Evolutionary conservation across 495 filamentous ascomycete species (phyloP).

Genomic region (Xylaria longipes): DNA sequence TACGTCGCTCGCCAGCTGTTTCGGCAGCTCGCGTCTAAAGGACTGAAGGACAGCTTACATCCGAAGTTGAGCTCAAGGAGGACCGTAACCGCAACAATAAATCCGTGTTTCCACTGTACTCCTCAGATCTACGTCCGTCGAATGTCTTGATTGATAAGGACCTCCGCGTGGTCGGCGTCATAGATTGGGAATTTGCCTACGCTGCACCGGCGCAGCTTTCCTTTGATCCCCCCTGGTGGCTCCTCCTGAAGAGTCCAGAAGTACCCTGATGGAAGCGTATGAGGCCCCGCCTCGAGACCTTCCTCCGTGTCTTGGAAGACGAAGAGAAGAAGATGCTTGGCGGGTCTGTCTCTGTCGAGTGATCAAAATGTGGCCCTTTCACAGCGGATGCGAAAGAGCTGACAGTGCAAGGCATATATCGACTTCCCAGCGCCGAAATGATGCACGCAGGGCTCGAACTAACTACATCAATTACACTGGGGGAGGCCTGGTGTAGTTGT

Average conservation of each 20-base stretch:
- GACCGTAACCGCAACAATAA: background rate
- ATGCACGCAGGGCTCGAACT: background rate
- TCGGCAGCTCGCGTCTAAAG: too few relatives aligned
- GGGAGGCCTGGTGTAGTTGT: background rate
- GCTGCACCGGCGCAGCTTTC: conserved; percentile 49
- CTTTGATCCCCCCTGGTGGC: conserved; percentile 52
- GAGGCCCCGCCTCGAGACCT: conserved; percentile 33
- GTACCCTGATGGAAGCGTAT: conserved; percentile 35
- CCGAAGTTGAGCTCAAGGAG: too few relatives aligned
- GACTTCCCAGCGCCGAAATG: background rate
- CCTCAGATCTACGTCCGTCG: too few relatives aligned
- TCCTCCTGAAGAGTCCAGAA: conserved; percentile 46
- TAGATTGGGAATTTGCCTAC: conserved; percentile 56
- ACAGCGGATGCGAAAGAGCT: conserved; percentile 40
- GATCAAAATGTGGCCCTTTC: conserved; percentile 12
- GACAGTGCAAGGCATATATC: conserved; percentile 32
- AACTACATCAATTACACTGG: background rate
- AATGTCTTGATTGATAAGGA: too few relatives aligned
- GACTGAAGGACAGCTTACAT: too few relatives aligned
- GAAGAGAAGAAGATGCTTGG: conserved; percentile 29
- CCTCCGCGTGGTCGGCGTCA: conserved; percentile 29
- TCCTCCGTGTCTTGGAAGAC: conserved; percentile 39
- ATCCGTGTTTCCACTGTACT: conserved; percentile 31
- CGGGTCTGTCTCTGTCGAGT: conserved; percentile 1
- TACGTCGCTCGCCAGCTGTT: too few relatives aligned